phyloP scores from a whole-genome alignment of 306 rosid genomes.

The Coriaria nepalensis region DNA sequence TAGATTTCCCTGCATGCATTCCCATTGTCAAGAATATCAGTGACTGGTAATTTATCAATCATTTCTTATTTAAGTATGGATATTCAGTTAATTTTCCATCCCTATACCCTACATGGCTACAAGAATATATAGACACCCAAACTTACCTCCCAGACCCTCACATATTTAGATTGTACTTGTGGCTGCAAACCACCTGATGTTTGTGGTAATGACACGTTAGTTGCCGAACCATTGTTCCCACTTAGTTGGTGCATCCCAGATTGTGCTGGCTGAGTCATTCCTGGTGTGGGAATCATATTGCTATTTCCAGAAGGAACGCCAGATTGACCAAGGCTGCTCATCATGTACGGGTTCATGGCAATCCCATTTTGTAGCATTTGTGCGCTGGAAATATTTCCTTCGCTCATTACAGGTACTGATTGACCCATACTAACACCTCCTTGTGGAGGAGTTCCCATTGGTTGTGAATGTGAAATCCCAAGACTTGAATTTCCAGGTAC shows the following conservation, averaged over 20 bases:
- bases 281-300: conserved; percentile 95
- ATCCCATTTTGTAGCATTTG: conserved; percentile 78
- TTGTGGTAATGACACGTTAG: conserved; percentile 59
- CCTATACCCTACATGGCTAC: background rate
- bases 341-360: conserved; percentile 69
- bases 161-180: conserved; percentile 62
- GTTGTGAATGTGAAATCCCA: conserved; percentile 83
- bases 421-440: conserved; percentile 77
- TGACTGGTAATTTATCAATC: background rate
- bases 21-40: conserved; percentile 12
- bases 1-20: conserved; percentile 74
- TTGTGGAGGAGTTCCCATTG: conserved; percentile 51
- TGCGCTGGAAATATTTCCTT: conserved; percentile 62
- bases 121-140: background rate
- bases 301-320: conserved; percentile 78
- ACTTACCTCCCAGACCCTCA: conserved; percentile 97
- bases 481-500: conserved; percentile 58
- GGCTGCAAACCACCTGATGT: conserved; percentile 53
- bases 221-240: conserved; percentile 43
- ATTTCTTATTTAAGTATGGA: background rate
- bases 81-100: background rate
- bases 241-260: conserved; percentile 58
- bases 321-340: conserved; percentile 59
- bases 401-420: conserved; percentile 56
- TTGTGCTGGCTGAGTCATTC: conserved; percentile 80